Base-by-base conservation (phyloP, 1,284 basidiomycete species). In the Fistulinella cinereoalba region DNA sequence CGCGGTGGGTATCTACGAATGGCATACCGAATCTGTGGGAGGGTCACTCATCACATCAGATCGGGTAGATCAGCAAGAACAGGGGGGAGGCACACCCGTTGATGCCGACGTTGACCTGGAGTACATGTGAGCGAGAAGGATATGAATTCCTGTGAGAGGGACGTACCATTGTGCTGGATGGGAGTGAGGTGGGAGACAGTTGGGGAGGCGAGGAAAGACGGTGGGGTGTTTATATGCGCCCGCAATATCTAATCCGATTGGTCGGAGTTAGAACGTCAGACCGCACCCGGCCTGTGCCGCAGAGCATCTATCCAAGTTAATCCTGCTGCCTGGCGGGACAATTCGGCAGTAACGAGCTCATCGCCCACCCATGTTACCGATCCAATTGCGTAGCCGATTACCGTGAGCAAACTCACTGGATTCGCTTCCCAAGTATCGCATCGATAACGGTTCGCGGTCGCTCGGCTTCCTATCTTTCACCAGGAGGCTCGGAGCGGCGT, bases 61-160 rank as follows among this genome's bases (percentile, higher is more conserved):
- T 51, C n/a, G 42, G 9, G 4, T 29, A 1, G n/a, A 29, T 44
- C 32, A 27, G 23, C 18, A 2, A 3, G 29, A 18, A 36, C 19
- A 36, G 31, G 22, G 25, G 51, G 12, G 47, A 44, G 21, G 58
- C 78, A 53, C 66, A 89, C 88, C 91, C 92, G 77, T 96, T 96
- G 77, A 96, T 95, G 64, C 92, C 92, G 69, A 93, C 89, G 75
- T 91, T 88, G 72, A 92, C 83, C 72, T 74, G 28, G 8, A 28
- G 27, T 4, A 18, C 4, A 38, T 2, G 11, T 61, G 2, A 66
- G 38, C 16, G 36, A 49, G 18, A 21, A 2, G 6, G 29, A 39
- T 3, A 7, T 11, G 2, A 7, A 2, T 12, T 21, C 9, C 37
- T 11, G 7, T 22, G 1, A 13, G 2, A 15, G 41, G 31, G 7